Percentiles rank a stretch among this genome's conserved stretches.
phyloP scores from a whole-genome alignment of 345 rosid species.

The Eucalyptus dawsonii region DNA sequence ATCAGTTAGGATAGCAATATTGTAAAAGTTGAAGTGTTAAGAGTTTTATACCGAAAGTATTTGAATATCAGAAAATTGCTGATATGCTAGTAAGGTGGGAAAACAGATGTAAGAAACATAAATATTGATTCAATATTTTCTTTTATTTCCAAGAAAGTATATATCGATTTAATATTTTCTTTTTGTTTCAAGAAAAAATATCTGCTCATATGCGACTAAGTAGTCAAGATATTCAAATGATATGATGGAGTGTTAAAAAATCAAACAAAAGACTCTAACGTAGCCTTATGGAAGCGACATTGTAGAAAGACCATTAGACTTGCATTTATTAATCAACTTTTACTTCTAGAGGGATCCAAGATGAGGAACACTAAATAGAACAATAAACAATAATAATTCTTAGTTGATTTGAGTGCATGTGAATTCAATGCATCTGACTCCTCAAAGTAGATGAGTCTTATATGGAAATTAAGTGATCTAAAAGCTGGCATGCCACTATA shows the following conservation, averaged over 20 bases:
- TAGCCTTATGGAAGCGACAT: not conserved
- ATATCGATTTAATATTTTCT: too few species aligned
- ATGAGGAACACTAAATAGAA: not conserved
- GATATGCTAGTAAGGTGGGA: not conserved
- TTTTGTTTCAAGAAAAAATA: not conserved
- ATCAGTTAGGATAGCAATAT: too few species aligned
- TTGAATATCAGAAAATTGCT: too few species aligned
- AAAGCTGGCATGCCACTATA: not conserved
- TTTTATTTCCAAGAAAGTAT: too few species aligned
- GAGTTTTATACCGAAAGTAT: too few species aligned
- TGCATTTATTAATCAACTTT: not conserved
- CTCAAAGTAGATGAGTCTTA: not conserved
- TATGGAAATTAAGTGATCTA: not conserved
- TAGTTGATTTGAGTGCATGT: not conserved
- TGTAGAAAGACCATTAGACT: not conserved
- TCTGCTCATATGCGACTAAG: accelerated
- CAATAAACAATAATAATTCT: not conserved
- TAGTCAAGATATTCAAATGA: not conserved
- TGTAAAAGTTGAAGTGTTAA: too few species aligned
- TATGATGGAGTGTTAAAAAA: not conserved
- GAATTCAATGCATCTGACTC: not conserved
- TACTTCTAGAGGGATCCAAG: not conserved
- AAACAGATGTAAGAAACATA: not conserved
- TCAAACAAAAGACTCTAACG: not conserved
- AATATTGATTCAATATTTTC: too few species aligned